phyloP scores from a whole-genome alignment of 2,329 filamentous ascomycete genomes.

The Gaeumannomyces tritici region DNA sequence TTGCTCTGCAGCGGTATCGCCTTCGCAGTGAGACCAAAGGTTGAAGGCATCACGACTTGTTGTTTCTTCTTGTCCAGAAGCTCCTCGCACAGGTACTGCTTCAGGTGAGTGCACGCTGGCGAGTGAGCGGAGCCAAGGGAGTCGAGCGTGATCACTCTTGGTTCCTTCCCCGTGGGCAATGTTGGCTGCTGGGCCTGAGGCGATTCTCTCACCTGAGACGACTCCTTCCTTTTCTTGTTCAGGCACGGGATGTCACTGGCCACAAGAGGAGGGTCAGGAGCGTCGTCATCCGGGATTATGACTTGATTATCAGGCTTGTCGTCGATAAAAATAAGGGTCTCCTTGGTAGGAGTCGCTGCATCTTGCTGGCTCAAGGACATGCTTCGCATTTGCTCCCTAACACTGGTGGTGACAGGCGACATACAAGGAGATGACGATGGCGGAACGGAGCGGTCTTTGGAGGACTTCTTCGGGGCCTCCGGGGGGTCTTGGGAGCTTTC shows the following conservation, averaged over 20 bases:
- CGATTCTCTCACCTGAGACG: not conserved
- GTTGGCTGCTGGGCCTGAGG: not conserved
- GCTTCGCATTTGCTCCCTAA: not conserved
- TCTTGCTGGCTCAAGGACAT: not conserved
- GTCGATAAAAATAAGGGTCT: not conserved
- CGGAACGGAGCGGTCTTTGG: not conserved
- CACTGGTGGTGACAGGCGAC: not conserved
- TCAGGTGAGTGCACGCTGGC: slow-evolving; percentile 56
- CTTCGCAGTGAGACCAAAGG: slow-evolving; percentile 55
- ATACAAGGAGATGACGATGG: not conserved
- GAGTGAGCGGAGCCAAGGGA: slow-evolving; percentile 63
- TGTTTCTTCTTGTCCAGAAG: slow-evolving; percentile 49
- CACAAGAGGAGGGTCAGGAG: not conserved
- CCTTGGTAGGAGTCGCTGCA: not conserved
- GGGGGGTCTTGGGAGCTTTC: not conserved
- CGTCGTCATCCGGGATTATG: not conserved
- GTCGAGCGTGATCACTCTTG: slow-evolving; percentile 78
- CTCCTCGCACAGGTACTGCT: slow-evolving; percentile 69
- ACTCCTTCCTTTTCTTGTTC: slow-evolving; percentile 16
- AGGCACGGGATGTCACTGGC: not conserved
- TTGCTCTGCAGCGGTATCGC: slow-evolving; percentile 75
- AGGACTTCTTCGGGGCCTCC: not conserved
- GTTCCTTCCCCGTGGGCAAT: slow-evolving; percentile 27
- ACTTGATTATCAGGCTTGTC: not conserved
- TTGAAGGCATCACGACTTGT: slow-evolving; percentile 24